These are phyloP conservation scores for Alternaria arborescens DNA, from an alignment of 2,329 filamentous ascomycete genomes.

Conservation along the genomic window DNA sequence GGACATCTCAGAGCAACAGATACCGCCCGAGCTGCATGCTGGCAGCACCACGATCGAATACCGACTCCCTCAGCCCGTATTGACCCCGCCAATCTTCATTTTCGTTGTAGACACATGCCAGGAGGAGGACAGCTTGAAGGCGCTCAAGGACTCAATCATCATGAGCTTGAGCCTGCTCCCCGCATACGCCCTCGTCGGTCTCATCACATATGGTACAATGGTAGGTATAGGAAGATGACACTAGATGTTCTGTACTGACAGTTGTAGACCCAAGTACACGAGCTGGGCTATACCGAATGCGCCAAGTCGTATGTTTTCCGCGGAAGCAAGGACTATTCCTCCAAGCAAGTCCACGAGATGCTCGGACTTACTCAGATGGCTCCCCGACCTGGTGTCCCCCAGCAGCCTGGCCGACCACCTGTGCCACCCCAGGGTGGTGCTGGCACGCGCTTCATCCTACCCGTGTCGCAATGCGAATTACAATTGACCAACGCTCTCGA, in stretches of 20 bases:
- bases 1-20: constrained; percentile 83
- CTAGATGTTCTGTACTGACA: constrained; percentile 23
- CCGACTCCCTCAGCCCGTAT: constrained; percentile 79
- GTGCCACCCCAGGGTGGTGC: constrained; percentile 73
- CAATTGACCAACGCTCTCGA: constrained; percentile 96
- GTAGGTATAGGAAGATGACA: constrained; percentile 54
- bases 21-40: constrained; percentile 83
- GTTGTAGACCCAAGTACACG: constrained; percentile 85
- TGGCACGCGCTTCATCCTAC: constrained; percentile 88
- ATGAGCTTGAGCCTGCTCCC: constrained; percentile 85
- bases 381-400: constrained; percentile 73
- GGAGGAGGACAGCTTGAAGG: constrained; percentile 83
- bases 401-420: constrained; percentile 76
- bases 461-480: constrained; percentile 95
- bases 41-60: constrained; percentile 92
- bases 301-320: constrained; percentile 99
- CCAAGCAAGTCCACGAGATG: constrained; percentile 99
- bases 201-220: constrained; percentile 94
- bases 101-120: constrained; percentile 91
- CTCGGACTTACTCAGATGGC: constrained; percentile 79
- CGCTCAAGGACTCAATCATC: constrained; percentile 84
- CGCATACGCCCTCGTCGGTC: constrained; percentile 80
- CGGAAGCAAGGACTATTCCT: constrained; percentile 96
- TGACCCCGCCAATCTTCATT: constrained; percentile 84
- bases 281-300: constrained; percentile 97